Conservation (phyloP, 2,329 filamentous ascomycete species). For the Hypoxylon sp. region DNA sequence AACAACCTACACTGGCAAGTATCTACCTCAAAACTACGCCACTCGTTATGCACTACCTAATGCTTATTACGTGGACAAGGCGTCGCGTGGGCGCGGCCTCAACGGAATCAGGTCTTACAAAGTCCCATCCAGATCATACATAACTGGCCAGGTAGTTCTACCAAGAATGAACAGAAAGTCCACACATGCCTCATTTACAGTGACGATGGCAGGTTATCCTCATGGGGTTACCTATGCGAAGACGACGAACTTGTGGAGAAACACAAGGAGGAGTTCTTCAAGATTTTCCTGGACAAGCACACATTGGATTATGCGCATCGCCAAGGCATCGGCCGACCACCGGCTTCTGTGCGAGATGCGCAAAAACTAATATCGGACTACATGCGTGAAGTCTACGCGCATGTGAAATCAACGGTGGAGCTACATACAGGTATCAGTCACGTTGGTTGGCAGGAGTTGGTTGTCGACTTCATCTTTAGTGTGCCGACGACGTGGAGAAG, state of each 20-base stretch:
- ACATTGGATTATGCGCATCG: conserved; percentile 60
- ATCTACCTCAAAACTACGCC: not conserved
- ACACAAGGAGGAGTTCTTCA: conserved; percentile 66
- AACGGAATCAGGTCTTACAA: conserved; percentile 52
- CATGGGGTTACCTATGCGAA: conserved; percentile 68
- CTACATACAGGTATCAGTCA: conserved; percentile 57
- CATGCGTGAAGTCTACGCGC: conserved; percentile 63
- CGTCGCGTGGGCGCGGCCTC: conserved; percentile 55
- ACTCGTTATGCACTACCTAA: not conserved
- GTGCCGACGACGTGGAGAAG: conserved; percentile 71
- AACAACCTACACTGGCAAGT: conserved; percentile 62
- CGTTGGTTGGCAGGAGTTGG: conserved; percentile 60
- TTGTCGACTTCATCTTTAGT: conserved; percentile 69
- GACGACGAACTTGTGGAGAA: conserved; percentile 59
- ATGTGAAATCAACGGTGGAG: conserved; percentile 63
- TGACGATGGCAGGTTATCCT: conserved; percentile 58
- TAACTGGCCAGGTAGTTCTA: conserved; percentile 68
- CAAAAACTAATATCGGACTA: conserved; percentile 66
- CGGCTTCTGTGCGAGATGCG: conserved; percentile 59
- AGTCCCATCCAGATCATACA: conserved; percentile 63
- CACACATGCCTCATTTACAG: conserved; percentile 67
- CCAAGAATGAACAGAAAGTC: conserved; percentile 69
- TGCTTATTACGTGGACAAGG: conserved; percentile 62
- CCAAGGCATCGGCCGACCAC: conserved; percentile 61
- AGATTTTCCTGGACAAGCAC: conserved; percentile 66